These are phyloP conservation scores for Trichoderma asperelloides DNA, from an alignment of 495 filamentous ascomycete species.

Conservation along the genomic window DNA sequence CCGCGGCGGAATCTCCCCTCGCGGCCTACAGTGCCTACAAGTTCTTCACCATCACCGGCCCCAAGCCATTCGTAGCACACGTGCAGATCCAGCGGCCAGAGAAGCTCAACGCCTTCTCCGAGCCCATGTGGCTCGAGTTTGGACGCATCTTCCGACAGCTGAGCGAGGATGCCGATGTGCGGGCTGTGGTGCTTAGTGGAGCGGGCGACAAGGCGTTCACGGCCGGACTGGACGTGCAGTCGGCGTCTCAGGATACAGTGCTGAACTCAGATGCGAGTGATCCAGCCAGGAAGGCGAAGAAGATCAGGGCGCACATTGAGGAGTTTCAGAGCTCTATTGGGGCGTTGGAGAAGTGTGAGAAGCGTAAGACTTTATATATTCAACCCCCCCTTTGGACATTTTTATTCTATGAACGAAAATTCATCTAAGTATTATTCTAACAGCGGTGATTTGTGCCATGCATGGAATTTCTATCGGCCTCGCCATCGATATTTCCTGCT, in stretches of 20 bases:
- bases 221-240: constrained; percentile 71
- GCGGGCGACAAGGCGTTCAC: constrained; percentile 81
- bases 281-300: constrained; percentile 55
- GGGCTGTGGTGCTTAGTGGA: constrained; percentile 73
- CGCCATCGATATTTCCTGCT: constrained; percentile 72
- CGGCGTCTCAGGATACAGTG: constrained; percentile 38
- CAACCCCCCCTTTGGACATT: neutral
- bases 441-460: constrained; percentile 73
- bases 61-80: constrained; percentile 67
- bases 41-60: constrained; percentile 63
- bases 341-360: constrained; percentile 76
- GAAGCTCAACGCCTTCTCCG: constrained; percentile 86
- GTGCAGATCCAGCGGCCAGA: constrained; percentile 87
- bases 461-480: constrained; percentile 77
- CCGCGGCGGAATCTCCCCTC: neutral
- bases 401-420: no score
- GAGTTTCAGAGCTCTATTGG: constrained; percentile 73
- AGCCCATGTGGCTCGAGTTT: constrained; percentile 87
- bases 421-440: no score
- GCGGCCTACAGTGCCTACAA: constrained; percentile 39
- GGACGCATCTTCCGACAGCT: constrained; percentile 62
- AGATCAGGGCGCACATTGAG: constrained; percentile 55
- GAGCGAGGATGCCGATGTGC: constrained; percentile 61
- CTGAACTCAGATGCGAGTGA: constrained; percentile 36
- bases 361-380: constrained; percentile 48